These are phyloP conservation scores for Coemansia guatemalensis DNA, from an alignment of 192 early-diverging fungal species.

Conservation along the genomic window DNA sequence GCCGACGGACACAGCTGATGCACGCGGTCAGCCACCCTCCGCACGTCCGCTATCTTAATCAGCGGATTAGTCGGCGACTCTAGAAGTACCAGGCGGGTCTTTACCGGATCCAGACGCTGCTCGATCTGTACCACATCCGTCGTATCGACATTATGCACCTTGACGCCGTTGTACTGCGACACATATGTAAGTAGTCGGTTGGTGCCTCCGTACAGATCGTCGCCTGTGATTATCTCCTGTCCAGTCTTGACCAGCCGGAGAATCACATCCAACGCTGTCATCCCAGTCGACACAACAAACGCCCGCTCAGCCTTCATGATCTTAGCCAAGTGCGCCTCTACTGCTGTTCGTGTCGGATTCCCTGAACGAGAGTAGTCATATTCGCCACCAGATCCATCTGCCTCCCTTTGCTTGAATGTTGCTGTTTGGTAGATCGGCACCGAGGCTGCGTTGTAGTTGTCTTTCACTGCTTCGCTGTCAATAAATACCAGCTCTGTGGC, in stretches of 20 bases:
- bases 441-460: conserved; percentile 87
- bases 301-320: conserved; percentile 88
- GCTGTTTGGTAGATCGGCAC: conserved; percentile 98
- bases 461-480: conserved; percentile 65
- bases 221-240: conserved; percentile 91
- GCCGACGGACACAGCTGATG: conserved; percentile 74
- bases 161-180: conserved; percentile 72
- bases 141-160: conserved; percentile 91
- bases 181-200: conserved; percentile 91
- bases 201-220: conserved; percentile 97
- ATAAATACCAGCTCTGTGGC: conserved; percentile 77
- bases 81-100: conserved; percentile 83
- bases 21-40: conserved; percentile 70
- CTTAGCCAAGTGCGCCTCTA: conserved; percentile 92
- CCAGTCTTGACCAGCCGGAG: conserved; percentile 81
- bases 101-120: conserved; percentile 64
- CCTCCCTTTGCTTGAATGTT: conserved; percentile 90
- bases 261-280: conserved; percentile 93
- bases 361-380: conserved; percentile 97
- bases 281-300: conserved; percentile 86
- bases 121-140: conserved; percentile 65
- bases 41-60: conserved; percentile 92
- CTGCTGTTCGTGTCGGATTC: conserved; percentile 93
- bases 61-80: conserved; percentile 98
- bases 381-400: conserved; percentile 74